Base-by-base conservation (phyloP, 768 basidiomycete species). In the Lepiota venenata region DNA sequence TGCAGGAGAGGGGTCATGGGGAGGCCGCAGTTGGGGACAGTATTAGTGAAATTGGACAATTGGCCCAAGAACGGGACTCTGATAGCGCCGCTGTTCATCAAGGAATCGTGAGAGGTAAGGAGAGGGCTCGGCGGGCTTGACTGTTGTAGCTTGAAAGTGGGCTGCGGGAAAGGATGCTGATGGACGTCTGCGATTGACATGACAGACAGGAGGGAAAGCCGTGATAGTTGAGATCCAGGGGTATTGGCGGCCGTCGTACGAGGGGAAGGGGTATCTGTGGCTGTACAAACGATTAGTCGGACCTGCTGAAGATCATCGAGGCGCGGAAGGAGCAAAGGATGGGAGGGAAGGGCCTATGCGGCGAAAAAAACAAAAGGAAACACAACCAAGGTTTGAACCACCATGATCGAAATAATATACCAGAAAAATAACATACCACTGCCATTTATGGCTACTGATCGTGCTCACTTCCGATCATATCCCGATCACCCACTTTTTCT, bases 401-500 rank as follows among this genome's bases (percentile, higher is more conserved):
- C 32, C 32, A 32, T 32, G 32, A 32, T 32, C 32, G 32, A 32
- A 32, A 9, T 32, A 32, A 32, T 32, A 32, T 32, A 32, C 32
- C 10, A 32, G 32, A 32, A 32, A 11, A 32, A 32, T 32, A 50
- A 50, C 39, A 54, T 32, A n/a, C 42, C 27, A 15, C 40, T 54
- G 11, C 39, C 53, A 41, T 41, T 37, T 52, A 20, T 45, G 51
- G 51, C 39, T 43, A 16, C 16, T 22, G 37, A 35, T 43, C 14
- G 29, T 25, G n/a, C 35, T 32, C 15, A 32, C 32, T 42, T 52
- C 45, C 52, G 52, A 54, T 54, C 44, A 54, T 15, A 16, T 45
- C 45, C 45, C 27, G 53, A 55, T 48, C 38, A 39, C 39, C 35
- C 47, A 16, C 39, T 52, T 44, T 32, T 52, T 52, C 35, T 44